Evolutionary conservation across 805 yeast genomes (phyloP).

Genomic region (Candida maris): DNA sequence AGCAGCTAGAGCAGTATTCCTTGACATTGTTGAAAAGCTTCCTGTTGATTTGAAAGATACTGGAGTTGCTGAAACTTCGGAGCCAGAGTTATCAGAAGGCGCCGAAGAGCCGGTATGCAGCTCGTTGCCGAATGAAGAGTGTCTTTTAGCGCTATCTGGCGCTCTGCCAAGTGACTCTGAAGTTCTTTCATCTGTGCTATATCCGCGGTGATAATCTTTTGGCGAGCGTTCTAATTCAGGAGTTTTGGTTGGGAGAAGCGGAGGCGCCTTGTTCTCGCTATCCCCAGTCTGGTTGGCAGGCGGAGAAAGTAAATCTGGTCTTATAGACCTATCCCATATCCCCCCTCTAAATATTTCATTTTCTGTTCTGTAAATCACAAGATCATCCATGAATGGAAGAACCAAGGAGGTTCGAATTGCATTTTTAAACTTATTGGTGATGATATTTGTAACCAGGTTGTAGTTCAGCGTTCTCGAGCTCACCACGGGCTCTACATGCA

Average conservation of each 20-base stretch:
- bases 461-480: conserved; percentile 79
- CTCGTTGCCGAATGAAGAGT: no score
- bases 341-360: conserved; percentile 86
- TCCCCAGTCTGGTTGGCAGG: not conserved
- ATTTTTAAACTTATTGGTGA: conserved; percentile 74
- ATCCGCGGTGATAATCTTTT: no score
- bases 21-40: not conserved
- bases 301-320: conserved; percentile 12
- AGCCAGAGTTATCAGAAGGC: no score
- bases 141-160: no score
- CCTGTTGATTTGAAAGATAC: not conserved
- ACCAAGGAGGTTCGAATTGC: conserved; percentile 79
- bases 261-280: conserved; percentile 4
- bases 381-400: conserved; percentile 84
- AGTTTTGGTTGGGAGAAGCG: conserved; percentile 10
- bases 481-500: conserved; percentile 86
- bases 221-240: no score
- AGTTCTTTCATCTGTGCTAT: not conserved
- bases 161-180: no score
- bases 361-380: conserved; percentile 62
- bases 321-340: conserved; percentile 64
- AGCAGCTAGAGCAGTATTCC: not conserved
- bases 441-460: conserved; percentile 72
- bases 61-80: not conserved
- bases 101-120: no score